phyloP scores from a whole-genome alignment of 371 early-diverging fungal genomes.

The Lichtheimia ramosa region DNA sequence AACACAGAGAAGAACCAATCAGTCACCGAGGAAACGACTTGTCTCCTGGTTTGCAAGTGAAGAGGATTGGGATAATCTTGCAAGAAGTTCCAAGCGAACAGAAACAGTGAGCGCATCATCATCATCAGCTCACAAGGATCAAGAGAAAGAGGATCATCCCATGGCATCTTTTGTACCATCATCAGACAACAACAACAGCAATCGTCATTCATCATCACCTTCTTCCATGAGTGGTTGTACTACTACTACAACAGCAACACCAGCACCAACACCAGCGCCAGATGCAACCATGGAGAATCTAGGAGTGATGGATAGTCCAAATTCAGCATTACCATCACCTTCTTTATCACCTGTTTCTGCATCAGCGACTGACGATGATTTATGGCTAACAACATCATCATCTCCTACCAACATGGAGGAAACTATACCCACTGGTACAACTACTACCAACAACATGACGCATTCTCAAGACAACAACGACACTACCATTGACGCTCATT shows the following conservation, averaged over 20 bases:
- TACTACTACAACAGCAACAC: background rate
- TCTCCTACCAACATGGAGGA: too few relatives aligned
- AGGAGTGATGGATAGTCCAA: slow-evolving; percentile 10
- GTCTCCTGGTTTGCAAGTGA: slow-evolving; percentile 14
- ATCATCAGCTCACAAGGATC: background rate
- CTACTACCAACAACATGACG: too few relatives aligned
- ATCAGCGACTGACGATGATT: background rate
- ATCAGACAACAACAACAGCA: background rate
- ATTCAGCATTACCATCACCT: slow-evolving; percentile 21
- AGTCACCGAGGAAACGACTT: slow-evolving; percentile 14
- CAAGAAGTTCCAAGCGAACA: slow-evolving; percentile 8
- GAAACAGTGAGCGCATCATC: background rate
- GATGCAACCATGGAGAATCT: slow-evolving; percentile 6
- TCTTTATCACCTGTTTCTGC: slow-evolving; percentile 14
- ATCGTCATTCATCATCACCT: background rate
- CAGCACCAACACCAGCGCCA: slow-evolving; percentile 2
- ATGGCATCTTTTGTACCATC: background rate
- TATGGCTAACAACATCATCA: background rate
- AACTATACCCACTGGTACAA: too few relatives aligned
- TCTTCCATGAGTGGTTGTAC: background rate
- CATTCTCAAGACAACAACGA: background rate
- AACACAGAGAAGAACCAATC: background rate
- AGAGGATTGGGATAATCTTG: slow-evolving; percentile 11
- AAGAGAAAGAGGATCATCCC: background rate
- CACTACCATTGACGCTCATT: background rate